Evolutionary conservation across 2,329 filamentous ascomycete species (phyloP), one percentile per base, ranked within the genome.

Genomic region (Venturia oleaginea): DNA sequence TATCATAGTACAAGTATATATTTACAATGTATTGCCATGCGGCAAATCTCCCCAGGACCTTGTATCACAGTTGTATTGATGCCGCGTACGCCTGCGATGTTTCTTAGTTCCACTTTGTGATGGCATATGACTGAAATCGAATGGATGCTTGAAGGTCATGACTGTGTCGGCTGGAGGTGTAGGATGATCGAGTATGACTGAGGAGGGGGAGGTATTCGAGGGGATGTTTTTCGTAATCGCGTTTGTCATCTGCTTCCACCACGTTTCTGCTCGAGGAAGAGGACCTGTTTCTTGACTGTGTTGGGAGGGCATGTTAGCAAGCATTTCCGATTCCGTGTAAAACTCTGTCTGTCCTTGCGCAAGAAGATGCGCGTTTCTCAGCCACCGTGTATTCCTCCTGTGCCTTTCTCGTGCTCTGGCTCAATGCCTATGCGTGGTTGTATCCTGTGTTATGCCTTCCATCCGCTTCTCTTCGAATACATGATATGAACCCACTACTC

Each of bases 221-320:
- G 43, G n/a, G 22, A 65, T 65, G 27, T 24, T 37, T 64, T 54
- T 37, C n/a, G 65, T 66, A 67, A 59, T 68, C 69, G 62, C 68
- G 71, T 77, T 83, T 78, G 84, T 86, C 62, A 63, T 48, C 34
- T 63, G 5, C 34, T 37, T 64, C 83, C 83, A 75, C 88, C 88
- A 74, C 91, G 89, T 75, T 96, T 97, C 74, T 90, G 86, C 76
- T 99, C 94, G 65, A 97, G 84, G 78, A 99, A 99, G 37, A 99
- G 83, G 38, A 99, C 94, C 79, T 96, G 90, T 81, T 93, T 91
- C 76, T 92, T 90, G 64, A 99, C 94, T 95, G 70, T 37, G 69
- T 46, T 59, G 59, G 19, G 19, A 51, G 59, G 11, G 64, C 8
- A 32, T 43, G 62, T 65, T 38, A 65, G 69, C 73, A 19, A 27